phyloP scores from a whole-genome alignment of 495 filamentous ascomycete genomes.

The Talaromyces adpressus region DNA sequence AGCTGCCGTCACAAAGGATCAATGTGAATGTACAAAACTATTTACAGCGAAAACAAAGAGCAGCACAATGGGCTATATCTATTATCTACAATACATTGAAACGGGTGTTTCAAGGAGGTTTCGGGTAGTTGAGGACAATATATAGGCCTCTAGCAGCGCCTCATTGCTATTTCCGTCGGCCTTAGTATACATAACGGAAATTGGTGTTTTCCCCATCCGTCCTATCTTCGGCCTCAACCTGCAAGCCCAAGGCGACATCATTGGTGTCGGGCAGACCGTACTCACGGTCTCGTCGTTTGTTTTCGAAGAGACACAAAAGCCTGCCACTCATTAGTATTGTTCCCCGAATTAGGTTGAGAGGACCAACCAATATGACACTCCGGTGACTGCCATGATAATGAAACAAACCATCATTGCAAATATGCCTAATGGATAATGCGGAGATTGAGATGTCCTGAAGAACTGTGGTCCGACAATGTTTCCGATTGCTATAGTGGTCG shows the following conservation, averaged over 20 bases:
- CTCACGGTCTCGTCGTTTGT: not conserved
- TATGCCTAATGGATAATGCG: conserved; percentile 27
- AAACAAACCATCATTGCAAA: conserved; percentile 45
- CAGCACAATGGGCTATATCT: not conserved
- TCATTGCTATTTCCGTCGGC: not conserved
- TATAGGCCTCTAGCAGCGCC: not conserved
- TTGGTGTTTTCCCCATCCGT: not conserved
- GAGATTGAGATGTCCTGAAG: conserved; percentile 38
- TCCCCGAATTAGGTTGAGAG: not conserved
- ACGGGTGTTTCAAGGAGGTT: not conserved
- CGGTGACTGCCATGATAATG: not conserved
- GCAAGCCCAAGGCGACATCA: not conserved
- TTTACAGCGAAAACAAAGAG: not conserved
- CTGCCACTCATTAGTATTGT: not conserved
- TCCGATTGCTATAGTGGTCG: not conserved
- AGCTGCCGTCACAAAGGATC: not conserved
- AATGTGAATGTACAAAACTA: not conserved
- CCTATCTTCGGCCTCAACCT: not conserved
- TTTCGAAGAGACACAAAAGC: not conserved
- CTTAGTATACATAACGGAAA: conserved; percentile 6
- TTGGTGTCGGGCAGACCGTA: not conserved
- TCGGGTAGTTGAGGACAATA: not conserved
- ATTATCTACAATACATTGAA: not conserved
- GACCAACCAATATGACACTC: not conserved
- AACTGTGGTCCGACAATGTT: conserved; percentile 5